These are phyloP conservation scores for Fusarium chaquense DNA, from an alignment of 2,329 filamentous ascomycete genomes.

Conservation along the genomic window DNA sequence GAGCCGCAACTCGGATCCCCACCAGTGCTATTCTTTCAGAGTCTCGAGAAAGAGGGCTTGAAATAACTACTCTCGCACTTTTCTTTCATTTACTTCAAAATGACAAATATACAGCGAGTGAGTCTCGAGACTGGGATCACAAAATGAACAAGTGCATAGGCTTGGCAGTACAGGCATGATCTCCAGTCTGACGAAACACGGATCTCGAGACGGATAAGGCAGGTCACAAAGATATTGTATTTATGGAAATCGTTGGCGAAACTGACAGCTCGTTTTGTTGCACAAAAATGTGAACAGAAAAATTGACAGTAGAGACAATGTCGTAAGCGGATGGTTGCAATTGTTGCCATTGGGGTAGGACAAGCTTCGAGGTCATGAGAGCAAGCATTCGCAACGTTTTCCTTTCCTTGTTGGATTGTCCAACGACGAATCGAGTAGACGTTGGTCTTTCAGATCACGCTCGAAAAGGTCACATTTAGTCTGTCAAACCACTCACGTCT, in stretches of 20 bases:
- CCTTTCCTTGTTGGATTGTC: neutral
- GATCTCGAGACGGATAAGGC: conserved; percentile 26
- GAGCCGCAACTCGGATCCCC: conserved; percentile 35
- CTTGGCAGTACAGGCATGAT: conserved; percentile 19
- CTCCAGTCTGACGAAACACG: conserved; percentile 21
- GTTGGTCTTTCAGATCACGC: neutral
- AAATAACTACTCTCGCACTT: neutral
- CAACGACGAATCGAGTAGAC: neutral
- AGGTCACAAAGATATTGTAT: conserved; percentile 21
- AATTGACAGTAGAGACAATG: neutral
- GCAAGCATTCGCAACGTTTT: conserved; percentile 1
- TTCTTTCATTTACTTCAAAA: neutral
- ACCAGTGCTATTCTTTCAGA: conserved; percentile 7
- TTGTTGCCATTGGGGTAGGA: conserved; percentile 1
- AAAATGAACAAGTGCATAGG: neutral
- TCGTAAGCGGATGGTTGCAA: conserved; percentile 17
- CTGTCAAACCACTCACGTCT: neutral
- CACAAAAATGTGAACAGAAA: neutral
- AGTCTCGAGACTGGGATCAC: neutral
- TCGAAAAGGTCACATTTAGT: neutral
- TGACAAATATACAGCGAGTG: neutral
- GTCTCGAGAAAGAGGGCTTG: neutral
- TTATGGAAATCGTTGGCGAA: conserved; percentile 24
- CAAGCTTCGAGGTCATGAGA: conserved; percentile 7
- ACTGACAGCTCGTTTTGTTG: conserved; percentile 29